These are phyloP conservation scores for Wickerhamomyces hampshirensis DNA, from an alignment of 805 yeast genomes.

Conservation along the genomic window DNA sequence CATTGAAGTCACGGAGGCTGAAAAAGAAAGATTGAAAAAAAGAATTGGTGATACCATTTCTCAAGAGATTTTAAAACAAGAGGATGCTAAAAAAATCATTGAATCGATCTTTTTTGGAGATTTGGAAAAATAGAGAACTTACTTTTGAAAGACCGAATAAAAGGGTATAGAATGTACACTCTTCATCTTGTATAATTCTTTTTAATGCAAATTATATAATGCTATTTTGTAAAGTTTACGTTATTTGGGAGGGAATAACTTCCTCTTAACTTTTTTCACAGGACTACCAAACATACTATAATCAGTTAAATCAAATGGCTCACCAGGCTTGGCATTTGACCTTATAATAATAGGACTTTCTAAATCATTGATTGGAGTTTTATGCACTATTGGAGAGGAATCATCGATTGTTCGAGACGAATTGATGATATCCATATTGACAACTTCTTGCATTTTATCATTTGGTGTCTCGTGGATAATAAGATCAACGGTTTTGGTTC, in stretches of 20 bases:
- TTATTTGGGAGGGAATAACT: background rate
- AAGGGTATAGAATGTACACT: no score
- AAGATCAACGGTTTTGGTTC: constrained; percentile 14
- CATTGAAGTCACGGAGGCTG: constrained; percentile 31
- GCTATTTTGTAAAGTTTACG: constrained; percentile 1
- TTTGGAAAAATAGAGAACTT: constrained; percentile 10
- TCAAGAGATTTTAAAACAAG: constrained; percentile 40
- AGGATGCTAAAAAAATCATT: constrained; percentile 45
- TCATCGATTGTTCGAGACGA: constrained; percentile 3
- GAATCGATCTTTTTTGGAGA: constrained; percentile 77
- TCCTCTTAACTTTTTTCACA: no score
- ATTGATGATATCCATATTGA: background rate
- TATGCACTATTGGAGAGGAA: constrained; percentile 12
- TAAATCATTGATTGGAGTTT: constrained; percentile 11
- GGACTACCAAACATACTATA: constrained; percentile 26
- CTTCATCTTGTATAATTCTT: no score
- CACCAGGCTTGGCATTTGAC: constrained; percentile 17
- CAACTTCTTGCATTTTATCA: background rate
- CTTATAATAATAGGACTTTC: constrained; percentile 21
- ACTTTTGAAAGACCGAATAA: no score
- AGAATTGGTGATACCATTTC: constrained; percentile 62
- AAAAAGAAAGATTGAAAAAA: constrained; percentile 39
- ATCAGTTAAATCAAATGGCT: constrained; percentile 15
- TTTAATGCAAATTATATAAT: constrained; percentile 5
- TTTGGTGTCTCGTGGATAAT: constrained; percentile 5